A percentile compares a stretch with the other conserved stretches of the same genome.
phyloP scores from a whole-genome alignment of 495 filamentous ascomycete genomes.

The Neurospora sp. region DNA sequence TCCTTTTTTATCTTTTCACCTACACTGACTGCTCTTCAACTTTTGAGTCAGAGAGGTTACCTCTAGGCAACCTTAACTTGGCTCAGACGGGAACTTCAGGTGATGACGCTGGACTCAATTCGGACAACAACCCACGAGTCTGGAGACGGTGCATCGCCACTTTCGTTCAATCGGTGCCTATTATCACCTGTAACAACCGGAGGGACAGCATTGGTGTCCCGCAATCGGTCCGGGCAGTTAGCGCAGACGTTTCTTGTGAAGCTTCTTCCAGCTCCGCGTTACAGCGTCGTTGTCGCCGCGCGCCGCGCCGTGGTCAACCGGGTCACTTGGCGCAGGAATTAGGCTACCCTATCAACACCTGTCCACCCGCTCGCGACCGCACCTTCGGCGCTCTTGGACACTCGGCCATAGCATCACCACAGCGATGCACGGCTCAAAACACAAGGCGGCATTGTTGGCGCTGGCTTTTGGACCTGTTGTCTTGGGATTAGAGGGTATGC shows the following conservation, averaged over 20 bases:
- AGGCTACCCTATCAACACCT: neutral
- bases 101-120: neutral
- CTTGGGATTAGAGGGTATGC: neutral
- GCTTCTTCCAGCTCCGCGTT: too few relatives aligned
- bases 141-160: too few relatives aligned
- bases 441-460: slow-evolving; percentile 21
- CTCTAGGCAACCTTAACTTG: too few relatives aligned
- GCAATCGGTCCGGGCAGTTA: too few relatives aligned
- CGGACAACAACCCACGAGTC: too few relatives aligned
- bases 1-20: neutral
- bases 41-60: neutral
- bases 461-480: slow-evolving; percentile 18
- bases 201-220: too few relatives aligned
- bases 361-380: neutral
- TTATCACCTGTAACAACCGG: neutral
- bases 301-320: neutral
- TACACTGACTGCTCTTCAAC: neutral
- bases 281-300: too few relatives aligned
- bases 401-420: neutral
- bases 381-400: neutral
- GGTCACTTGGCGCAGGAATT: neutral
- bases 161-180: neutral
- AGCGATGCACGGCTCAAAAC: slow-evolving; percentile 24
- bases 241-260: too few relatives aligned
- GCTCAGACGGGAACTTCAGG: too few relatives aligned